These are phyloP conservation scores for Ophiostoma populinum DNA, from an alignment of 2,329 filamentous ascomycete species.

Conservation along the genomic window DNA sequence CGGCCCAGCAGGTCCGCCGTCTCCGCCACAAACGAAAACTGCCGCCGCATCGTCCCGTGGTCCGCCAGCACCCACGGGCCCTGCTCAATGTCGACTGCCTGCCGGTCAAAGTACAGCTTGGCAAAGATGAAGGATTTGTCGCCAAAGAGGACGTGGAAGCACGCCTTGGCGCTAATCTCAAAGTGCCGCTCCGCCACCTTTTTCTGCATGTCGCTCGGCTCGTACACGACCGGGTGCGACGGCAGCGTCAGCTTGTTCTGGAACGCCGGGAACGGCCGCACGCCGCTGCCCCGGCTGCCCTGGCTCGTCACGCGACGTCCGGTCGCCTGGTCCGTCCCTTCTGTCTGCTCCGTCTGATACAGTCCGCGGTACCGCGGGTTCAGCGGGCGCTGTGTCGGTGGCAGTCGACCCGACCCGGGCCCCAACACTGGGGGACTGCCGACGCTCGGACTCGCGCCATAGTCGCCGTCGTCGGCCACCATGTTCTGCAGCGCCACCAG, in stretches of 20 bases:
- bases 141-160: slow-evolving; percentile 92
- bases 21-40: slow-evolving; percentile 66
- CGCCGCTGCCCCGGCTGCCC: neutral
- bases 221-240: slow-evolving; percentile 62
- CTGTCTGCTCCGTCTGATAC: neutral
- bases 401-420: slow-evolving; percentile 10
- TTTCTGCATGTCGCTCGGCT: slow-evolving; percentile 64
- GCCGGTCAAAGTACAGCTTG: slow-evolving; percentile 69
- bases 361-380: slow-evolving; percentile 16
- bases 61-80: slow-evolving; percentile 66
- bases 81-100: slow-evolving; percentile 65
- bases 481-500: slow-evolving; percentile 58
- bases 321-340: neutral
- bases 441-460: slow-evolving; percentile 50
- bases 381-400: slow-evolving; percentile 25
- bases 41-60: slow-evolving; percentile 52
- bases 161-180: slow-evolving; percentile 79
- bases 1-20: slow-evolving; percentile 48
- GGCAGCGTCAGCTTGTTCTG: slow-evolving; percentile 67
- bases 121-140: slow-evolving; percentile 93
- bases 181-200: slow-evolving; percentile 67
- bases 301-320: neutral
- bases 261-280: slow-evolving; percentile 20
- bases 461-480: slow-evolving; percentile 44
- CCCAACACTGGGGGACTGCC: slow-evolving; percentile 76